Base-by-base conservation (phyloP, 495 filamentous ascomycete species). In the Talaromyces thailandensis region DNA sequence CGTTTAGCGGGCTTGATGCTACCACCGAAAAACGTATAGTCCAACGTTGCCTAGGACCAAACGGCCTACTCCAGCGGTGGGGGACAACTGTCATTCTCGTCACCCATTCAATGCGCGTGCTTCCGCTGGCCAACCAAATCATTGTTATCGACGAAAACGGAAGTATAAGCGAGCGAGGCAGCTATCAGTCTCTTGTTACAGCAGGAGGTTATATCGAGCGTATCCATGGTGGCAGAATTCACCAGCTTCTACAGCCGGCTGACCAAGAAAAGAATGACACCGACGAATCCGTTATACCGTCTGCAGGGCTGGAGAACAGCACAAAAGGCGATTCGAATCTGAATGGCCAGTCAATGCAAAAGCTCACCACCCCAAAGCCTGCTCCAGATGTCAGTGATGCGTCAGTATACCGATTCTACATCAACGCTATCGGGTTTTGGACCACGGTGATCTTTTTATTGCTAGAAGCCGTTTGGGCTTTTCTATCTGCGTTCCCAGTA, bases 121-220 rank as follows among this genome's bases (percentile, higher is more conserved):
- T 82, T 14, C 71, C 77, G 1, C 79, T 72, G 60, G 73, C 81
- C 11, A 80, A 85, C 62, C 73, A 82, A 24, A 76, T 85, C 55
- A 67, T 85, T 31, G 76, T 81, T 8, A 66, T 86, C 21, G 73
- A 76, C 23, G 66, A 70, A 6, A 67, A 77, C 3, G 76, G 81
- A 16, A 68, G 68, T 14, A 71, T 83, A 21, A 37, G 51, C 2
- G 81, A 84, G 58, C 81, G 84, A 70, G 84, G 77, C 60, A 75
- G 65, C 45, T 85, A 79, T 65, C 64, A 72, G 45, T 63, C 75
- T 53, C 71, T 85, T 51, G 75, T 70, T 53, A 67, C 68, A 12
- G 66, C 69, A 2, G 74, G 73, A 43, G 80, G 80, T 6, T 83
- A 82, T 63, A 75, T 83, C 56, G 56, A 58, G 45, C 48, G 53